Evolutionary conservation across 202 grass and related monocot species (phyloP), one percentile per base, ranked within the genome.

Genomic region (Setaria italica): DNA sequence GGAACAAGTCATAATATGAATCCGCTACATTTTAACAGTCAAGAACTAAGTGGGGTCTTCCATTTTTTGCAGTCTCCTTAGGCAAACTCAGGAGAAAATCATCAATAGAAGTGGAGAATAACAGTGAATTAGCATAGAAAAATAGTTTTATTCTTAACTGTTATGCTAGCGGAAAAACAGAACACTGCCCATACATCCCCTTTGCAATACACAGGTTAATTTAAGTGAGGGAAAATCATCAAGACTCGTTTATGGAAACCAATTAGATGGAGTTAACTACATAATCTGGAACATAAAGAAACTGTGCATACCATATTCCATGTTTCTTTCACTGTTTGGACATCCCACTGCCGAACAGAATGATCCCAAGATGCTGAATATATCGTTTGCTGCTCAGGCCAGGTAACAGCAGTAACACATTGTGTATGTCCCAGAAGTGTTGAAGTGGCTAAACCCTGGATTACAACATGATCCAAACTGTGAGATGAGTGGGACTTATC

Each of bases 311-410:
- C 97, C 97, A 92, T 89, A 75, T 86, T 94, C 92, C 93, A 96
- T 5, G 89, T 91, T 50, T 92, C 90, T 85, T 88, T 94, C 71
- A 89, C 84, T 75, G 91, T 87, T 88, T 89, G 86, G 70, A 87
- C 85, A 91, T 99, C 97, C 94, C 97, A 99, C 67, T 94, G 97
- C 78, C 88, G 82, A 70, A 99, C 32, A 85, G 94, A 99, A 91
- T 96, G 97, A 88, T 99, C 94, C 97, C 97, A 99, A 74, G 97
- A 99, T 77, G 94, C 94, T 47, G 97, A 99, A 87, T 87, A 93
- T 80, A 99, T 81, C n/a, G 82, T 90, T 85, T 82, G 76, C 70
- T 39, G 88, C 46, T 96, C 88, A 85, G 93, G 88, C 93, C 91
- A 99, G 47, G 83, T 42, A 78, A 99, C 88, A 66, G 90, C 78